phyloP scores from a whole-genome alignment of 2,329 filamentous ascomycete species.

The Aurifilum marmelostoma region DNA sequence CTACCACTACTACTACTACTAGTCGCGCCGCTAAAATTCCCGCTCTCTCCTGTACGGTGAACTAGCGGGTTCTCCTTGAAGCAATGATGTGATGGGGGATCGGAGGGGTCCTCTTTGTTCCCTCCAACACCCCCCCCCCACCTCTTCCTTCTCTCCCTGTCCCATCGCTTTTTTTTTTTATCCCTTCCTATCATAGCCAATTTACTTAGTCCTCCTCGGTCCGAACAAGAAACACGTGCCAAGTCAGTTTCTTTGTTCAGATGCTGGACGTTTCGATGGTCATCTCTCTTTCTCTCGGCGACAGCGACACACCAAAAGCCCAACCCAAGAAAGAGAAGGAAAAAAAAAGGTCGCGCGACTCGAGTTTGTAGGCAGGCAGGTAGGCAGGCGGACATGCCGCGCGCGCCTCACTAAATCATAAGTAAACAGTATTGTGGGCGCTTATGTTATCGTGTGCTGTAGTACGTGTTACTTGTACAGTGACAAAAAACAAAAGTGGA shows the following conservation, averaged over 20 bases:
- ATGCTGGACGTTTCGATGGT: neutral
- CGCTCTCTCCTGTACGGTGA: neutral
- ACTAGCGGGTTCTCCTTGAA: neutral
- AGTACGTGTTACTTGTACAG: too few relatives aligned
- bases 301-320: neutral
- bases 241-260: neutral
- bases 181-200: neutral
- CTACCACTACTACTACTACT: neutral
- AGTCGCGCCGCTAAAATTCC: neutral
- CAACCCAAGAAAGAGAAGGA: too few relatives aligned
- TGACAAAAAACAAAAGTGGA: neutral
- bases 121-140: too few relatives aligned
- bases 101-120: neutral
- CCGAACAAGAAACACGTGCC: neutral
- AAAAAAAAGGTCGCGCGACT: too few relatives aligned
- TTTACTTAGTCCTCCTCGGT: neutral
- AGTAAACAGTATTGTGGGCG: too few relatives aligned
- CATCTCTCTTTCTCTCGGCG: neutral
- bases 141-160: neutral
- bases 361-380: neutral
- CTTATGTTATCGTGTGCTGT: too few relatives aligned
- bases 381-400: neutral
- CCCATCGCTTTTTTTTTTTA: too few relatives aligned
- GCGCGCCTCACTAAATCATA: neutral
- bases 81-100: too few relatives aligned